Evolutionary conservation across 495 filamentous ascomycete genomes (phyloP), one percentile per base, ranked within the genome.

Genomic region (Choiromyces venosus): DNA sequence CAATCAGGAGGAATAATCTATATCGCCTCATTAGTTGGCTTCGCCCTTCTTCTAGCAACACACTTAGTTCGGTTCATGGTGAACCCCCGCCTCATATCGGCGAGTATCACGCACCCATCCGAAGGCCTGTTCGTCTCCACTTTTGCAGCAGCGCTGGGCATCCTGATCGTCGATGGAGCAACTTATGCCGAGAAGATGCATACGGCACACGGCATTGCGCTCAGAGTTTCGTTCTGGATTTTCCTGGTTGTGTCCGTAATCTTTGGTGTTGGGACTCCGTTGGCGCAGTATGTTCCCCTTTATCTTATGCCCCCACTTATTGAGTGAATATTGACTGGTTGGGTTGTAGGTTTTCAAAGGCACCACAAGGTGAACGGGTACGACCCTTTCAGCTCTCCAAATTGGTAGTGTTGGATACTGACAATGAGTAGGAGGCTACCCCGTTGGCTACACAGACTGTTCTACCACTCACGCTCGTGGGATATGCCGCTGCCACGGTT

Each of bases 121-220:
- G 79, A 80, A 69, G 79, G 79, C 4, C 65, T 75, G 6, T 79
- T 71, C 65, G 78, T 80, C n/a, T 78, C 79, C 3, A 73, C 70
- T 1, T 75, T 80, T 44, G 74, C 79, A 0, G 67, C 78, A 19
- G 79, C 79, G 7, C n/a, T 80, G 19, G 79, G 79, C 2, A 77
- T 80, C 52, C 70, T 80, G 18, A 69, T 80, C 35, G 42, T 80
- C 44, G 69, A 80, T 70, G 79, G 78, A 8, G 79, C 75, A 9
- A 80, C 79, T 6, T 80, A 80, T 40, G 67, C 74, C 35, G 74
- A 77, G 25, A 80, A 80, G 33, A 71, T 80, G 71, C 74, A 80
- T n/a, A 74, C 71, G 29, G 52, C 76, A 4, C 65, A 71, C 35
- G 76, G 75, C 29, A 29, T 33, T 2, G 78, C 70, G 8, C 39